Base-by-base conservation (phyloP, 306 rosid species). In the Vicia sativa region DNA sequence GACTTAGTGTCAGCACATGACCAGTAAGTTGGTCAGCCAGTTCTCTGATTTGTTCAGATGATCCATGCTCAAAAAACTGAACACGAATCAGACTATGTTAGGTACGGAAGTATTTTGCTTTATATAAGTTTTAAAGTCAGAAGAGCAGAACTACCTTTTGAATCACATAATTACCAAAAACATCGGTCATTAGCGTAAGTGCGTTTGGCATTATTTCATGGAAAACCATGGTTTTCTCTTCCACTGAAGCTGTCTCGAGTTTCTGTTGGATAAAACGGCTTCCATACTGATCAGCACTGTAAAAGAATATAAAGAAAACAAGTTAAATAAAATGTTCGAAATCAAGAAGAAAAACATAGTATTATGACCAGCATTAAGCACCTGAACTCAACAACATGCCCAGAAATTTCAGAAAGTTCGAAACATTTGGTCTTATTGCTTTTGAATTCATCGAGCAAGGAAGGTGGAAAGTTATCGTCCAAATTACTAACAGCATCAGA, bases 231-330 rank as follows among this genome's bases (percentile, higher is more conserved):
- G 77, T 81, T 82, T 87, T 89, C 78, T 92, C 98, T 9, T 92
- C 96, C 37, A 65, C 61, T 0, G 92, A 82, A 46, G 98, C 98
- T 1, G 96, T 89, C 70, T 92, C 98, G 62, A 92, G 98, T 75
- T 92, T 92, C 80, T 92, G 98, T 71, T 92, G 98, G 69, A 92
- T 92, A 80, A 89, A 92, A 18, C 98, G 90, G 77, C 98, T 92
- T 67, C 98, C 98, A 58, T 92, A 92, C 65, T 92, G 98, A 69
- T 89, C 97, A 49, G 95, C 85, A 75, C 98, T 92, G 91, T 73
- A 71, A 71, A 77, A 45, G 52, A 64, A 56, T 6, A 28, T 12
- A 8, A 31, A 29, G 3, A 31, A 5, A 7, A 37, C 11, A 19
- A 0, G 70, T 81, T 64, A 73, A 67, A 48, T 57, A 61, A 61